These are phyloP conservation scores for Taphrina communis DNA, from an alignment of 1,139 yeast genomes.

Conservation along the genomic window DNA sequence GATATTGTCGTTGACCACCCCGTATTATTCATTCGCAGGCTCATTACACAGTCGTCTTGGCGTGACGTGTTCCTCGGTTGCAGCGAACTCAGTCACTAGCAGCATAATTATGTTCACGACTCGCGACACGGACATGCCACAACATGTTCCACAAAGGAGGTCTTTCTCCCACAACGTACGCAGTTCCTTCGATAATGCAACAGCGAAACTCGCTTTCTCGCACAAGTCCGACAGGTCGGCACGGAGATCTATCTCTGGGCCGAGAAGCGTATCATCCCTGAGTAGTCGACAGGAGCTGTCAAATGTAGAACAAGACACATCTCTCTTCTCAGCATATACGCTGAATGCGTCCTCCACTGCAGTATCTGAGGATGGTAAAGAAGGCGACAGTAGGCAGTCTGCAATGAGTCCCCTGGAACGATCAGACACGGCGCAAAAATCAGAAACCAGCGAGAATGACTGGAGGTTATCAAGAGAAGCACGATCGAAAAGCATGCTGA, in stretches of 20 bases:
- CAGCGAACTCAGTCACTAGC: no score
- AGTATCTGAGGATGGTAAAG: not conserved
- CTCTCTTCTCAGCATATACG: not conserved
- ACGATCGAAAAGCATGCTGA: conserved; percentile 1
- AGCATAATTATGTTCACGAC: not conserved
- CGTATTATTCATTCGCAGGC: not conserved
- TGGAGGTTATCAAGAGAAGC: not conserved
- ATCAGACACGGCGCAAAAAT: conserved; percentile 1
- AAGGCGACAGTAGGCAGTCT: not conserved
- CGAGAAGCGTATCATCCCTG: conserved; percentile 8
- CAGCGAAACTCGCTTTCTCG: conserved; percentile 13
- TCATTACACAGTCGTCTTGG: no score
- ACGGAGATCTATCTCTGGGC: conserved; percentile 8
- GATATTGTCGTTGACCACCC: not conserved
- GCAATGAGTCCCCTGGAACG: not conserved
- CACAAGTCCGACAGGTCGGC: conserved; percentile 2
- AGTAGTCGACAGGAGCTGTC: conserved; percentile 5
- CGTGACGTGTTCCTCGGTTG: no score
- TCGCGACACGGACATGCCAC: conserved; percentile 2
- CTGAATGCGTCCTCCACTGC: not conserved
- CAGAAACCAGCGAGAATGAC: not conserved
- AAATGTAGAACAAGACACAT: not conserved
- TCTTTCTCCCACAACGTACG: conserved; percentile 20
- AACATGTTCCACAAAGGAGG: conserved; percentile 3
- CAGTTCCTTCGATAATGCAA: conserved; percentile 19